Evolutionary conservation across 495 filamentous ascomycete species (phyloP), one percentile per base, ranked within the genome.

Genomic region (Thozetella sp.): DNA sequence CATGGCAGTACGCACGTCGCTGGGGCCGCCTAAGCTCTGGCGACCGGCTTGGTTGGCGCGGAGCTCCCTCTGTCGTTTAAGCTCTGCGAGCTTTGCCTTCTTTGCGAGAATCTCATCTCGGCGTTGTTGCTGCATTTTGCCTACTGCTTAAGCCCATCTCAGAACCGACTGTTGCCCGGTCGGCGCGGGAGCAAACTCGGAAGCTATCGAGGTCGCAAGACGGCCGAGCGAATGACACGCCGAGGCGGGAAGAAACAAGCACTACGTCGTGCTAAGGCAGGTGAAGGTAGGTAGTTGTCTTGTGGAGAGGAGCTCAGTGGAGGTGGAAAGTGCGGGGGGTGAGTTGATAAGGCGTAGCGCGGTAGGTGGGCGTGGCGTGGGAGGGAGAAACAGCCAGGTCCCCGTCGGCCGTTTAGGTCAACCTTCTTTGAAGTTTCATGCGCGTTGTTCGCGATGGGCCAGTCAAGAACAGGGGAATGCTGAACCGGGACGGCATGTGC

Each of bases 21-120:
- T 71, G 24, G 79, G 59, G 37, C 70, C 69, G 50, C 78, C 73
- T 67, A 85, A 79, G 67, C 85, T 90, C 63, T 84, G 83, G 55
- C 90, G 82, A 53, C 77, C 81, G 43, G 88, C 85, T 72, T 95
- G 92, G 72, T 81, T 89, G 61, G 88, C 85, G 52, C 93, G 83
- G 50, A 93, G 79, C 72, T 94, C 91, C 62, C 93, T 86, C 69
- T 97, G 93, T 57, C 91, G 86, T 75, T 97, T 97, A 63, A 99
- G 84, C 82, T 98, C 96, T 25, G 89, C 93, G 64, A 99, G 92
- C 80, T 90, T 96, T 26, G 93, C 93, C 78, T 88, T 89, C 77
- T 98, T 99, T 61, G 90, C 92, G 50, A 92, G 77, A 66, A 99
- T 96, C 78, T 98, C 95, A 78, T 95, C 93, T 77, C 89, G 89